Percentiles rank a stretch among this genome's conserved stretches.
These are phyloP conservation scores for Gastrolobium bilobum DNA, from an alignment of 306 rosid species.

Conservation along the genomic window DNA sequence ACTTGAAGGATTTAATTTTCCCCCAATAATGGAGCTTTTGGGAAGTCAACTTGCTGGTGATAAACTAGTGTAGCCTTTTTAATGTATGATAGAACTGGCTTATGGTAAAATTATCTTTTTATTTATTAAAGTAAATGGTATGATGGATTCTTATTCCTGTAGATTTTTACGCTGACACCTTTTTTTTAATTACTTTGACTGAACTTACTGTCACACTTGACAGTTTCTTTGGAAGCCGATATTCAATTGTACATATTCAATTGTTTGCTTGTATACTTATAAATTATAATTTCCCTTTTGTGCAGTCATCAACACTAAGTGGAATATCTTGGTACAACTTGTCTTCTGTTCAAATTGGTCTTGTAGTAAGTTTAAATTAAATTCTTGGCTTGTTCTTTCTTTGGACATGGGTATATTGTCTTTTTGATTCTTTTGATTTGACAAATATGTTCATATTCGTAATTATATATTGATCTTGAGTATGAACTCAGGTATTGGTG, in stretches of 20 bases:
- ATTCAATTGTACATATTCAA: slow-evolving; percentile 16
- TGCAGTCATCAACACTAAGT: slow-evolving; percentile 85
- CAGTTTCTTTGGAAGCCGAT: slow-evolving; percentile 34
- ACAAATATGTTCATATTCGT: slow-evolving; percentile 18
- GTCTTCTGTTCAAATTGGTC: slow-evolving; percentile 85
- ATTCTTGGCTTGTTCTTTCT: slow-evolving; percentile 35
- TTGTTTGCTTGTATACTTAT: slow-evolving; percentile 34
- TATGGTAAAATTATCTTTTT: background rate
- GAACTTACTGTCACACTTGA: slow-evolving; percentile 19
- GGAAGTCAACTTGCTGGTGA: slow-evolving; percentile 3
- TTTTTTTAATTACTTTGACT: slow-evolving; percentile 30
- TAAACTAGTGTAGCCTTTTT: background rate
- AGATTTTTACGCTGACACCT: background rate
- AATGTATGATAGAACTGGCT: slow-evolving; percentile 6
- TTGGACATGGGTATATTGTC: slow-evolving; percentile 36
- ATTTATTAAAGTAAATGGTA: background rate
- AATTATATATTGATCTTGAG: slow-evolving; percentile 44
- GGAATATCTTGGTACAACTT: slow-evolving; percentile 90
- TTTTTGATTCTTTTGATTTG: slow-evolving; percentile 20
- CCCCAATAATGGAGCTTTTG: slow-evolving; percentile 15
- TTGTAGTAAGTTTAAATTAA: slow-evolving; percentile 72
- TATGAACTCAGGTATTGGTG: slow-evolving; percentile 17
- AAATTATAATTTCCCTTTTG: slow-evolving; percentile 40
- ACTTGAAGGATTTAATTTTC: background rate
- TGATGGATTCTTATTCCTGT: background rate